Base-by-base conservation (phyloP, 805 yeast species). In the Candida dajiaensis region DNA sequence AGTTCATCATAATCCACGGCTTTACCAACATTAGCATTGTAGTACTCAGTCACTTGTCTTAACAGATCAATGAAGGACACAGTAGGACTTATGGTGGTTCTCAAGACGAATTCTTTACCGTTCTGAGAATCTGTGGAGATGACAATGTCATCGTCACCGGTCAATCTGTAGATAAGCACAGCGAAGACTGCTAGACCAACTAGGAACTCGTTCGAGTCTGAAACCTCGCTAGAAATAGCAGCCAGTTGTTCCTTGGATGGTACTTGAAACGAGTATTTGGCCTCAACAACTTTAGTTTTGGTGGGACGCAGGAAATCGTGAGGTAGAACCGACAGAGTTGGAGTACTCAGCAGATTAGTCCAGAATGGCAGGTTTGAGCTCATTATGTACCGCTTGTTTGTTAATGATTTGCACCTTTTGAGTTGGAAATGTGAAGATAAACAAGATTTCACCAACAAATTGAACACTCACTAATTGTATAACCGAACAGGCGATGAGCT, bases 111-210 rank as follows among this genome's bases (percentile, higher is more conserved):
- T 23, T 79, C 79, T 43, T 69, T 67, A 37, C 67, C 60, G 18
- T 51, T 31, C 22, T 50, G 55, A 22, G 75, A 64, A 54, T 83
- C 80, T 0, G 89, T 81, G n/a, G 90, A 89, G 50, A 92, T 69
- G n/a, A 85, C 82, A 43, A 94, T 82, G 58, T 92, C 97, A 54
- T 92, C 97, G 63, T 92, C 98, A 21, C 97, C 98, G 2, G 97
- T 85, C 41, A 88, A 70, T 60, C 98, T 74, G 65, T 77, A 83
- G 35, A 88, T 73, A 47, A 92, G 72, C 1, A 84, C 79, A 21
- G 84, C 78, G 67, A 82, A 86, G 1, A 77, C 77, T 16, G 96
- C 70, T 50, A 88, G 70, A 0, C 82, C 81, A 15, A 77, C 65
- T 10, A 70, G 59, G 62, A 83, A 86, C 7, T 62, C 56, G 19